Base-by-base conservation (phyloP, 495 filamentous ascomycete species). In the Podospora pseudopauciseta region DNA sequence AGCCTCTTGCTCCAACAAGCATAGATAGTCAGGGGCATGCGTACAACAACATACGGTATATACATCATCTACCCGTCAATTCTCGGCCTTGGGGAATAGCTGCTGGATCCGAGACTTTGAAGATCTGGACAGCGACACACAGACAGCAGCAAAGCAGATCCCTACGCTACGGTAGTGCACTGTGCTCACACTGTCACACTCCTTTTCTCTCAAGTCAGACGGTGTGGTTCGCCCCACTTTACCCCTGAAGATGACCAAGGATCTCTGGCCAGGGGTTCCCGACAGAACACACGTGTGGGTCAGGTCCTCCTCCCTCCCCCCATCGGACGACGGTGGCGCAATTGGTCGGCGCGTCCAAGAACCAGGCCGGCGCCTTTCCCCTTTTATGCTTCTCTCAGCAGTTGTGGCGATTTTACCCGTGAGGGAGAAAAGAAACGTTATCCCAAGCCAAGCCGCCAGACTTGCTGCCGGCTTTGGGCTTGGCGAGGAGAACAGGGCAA, bases 171-270 rank as follows among this genome's bases (percentile, higher is more conserved):
- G 39, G 39, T 16, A 49, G 39, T 49, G 39, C 15, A 68, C 66
- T 28, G 60, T 68, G 66, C 28, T 18, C n/a, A 54, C 66, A 68
- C 66, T 64, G 66, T 68, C 28, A 26, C 60, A 55, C 58, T 19
- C 56, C 39, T 56, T 19, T n/a, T 30, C 23, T 13, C 28, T 27
- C 11, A 18, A 19, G 16, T 60, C 26, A 19, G 28, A 18, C 57
- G 20, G 32, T 23, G 30, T 28, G 16, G 30, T 4, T 32, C 18
- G 53, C 18, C 57, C 68, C 68, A 58, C 68, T 69, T 69, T 69
- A 69, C 68, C 68, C 68, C 68, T 69, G 68, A 69, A 63, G 19
- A 44, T 30, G 15, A 0, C 60, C 34, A 60, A 20, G 67, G 68
- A 54, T 59, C 59, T 26, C 23, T 49, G 39, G 28, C 60, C 34